A percentile compares a stretch with the other conserved stretches of the same genome.
Evolutionary conservation across 805 yeast species (phyloP).

Genomic region (Candida tammaniensis): DNA sequence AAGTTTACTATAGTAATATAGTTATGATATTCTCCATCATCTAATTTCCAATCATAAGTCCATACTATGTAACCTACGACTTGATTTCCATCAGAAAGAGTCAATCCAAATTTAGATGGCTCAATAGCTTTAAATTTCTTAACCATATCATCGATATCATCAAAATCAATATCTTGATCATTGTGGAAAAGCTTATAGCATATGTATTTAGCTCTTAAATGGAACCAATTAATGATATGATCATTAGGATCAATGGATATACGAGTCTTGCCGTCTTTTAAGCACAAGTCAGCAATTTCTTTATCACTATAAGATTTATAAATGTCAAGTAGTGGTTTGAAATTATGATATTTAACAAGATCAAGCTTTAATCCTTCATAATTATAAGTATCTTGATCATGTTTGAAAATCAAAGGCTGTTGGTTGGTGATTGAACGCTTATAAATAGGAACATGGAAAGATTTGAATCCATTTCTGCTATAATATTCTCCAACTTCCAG

Average conservation of each 20-base stretch:
- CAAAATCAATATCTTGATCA: slow-evolving; percentile 1
- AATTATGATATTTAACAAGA: slow-evolving; percentile 23
- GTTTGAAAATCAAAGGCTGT: background rate
- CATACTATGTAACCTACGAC: slow-evolving; percentile 31
- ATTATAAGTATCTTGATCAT: background rate
- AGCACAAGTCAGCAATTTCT: slow-evolving; percentile 18
- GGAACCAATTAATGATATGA: slow-evolving; percentile 39
- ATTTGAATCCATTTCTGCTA: slow-evolving; percentile 34
- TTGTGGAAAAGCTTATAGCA: slow-evolving; percentile 20
- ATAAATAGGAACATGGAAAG: slow-evolving; percentile 33
- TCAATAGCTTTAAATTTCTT: slow-evolving; percentile 19
- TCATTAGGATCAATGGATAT: slow-evolving; percentile 25
- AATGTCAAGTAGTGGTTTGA: slow-evolving; percentile 20
- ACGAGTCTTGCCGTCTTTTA: slow-evolving; percentile 27
- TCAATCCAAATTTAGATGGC: slow-evolving; percentile 34
- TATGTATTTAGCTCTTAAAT: slow-evolving; percentile 35
- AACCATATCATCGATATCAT: slow-evolving; percentile 15
- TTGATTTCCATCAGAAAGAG: slow-evolving; percentile 16
- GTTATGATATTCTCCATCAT: background rate
- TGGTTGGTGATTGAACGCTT: background rate
- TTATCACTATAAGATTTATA: slow-evolving; percentile 19
- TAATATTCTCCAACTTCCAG: slow-evolving; percentile 46
- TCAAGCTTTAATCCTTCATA: slow-evolving; percentile 1
- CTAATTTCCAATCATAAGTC: slow-evolving; percentile 32
- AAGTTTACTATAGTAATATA: slow-evolving; percentile 3